These are phyloP conservation scores for Echinosophora koreensis DNA, from an alignment of 306 rosid species.

Conservation along the genomic window DNA sequence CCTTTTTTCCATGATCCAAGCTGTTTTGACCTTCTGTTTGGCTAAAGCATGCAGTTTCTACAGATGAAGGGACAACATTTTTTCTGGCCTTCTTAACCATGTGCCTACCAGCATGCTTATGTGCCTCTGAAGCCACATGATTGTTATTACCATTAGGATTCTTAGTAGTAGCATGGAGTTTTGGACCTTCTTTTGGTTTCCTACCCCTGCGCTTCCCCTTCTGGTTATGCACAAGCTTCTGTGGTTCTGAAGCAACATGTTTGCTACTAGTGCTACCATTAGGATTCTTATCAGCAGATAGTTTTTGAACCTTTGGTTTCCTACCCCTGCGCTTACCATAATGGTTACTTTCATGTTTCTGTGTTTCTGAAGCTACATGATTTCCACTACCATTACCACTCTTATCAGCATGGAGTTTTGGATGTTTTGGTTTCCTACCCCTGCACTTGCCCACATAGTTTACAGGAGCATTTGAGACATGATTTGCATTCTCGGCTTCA, in stretches of 20 bases:
- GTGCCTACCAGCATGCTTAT: background rate
- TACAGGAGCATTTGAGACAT: background rate
- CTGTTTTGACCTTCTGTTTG: background rate
- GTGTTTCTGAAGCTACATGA: no score
- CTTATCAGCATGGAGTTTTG: background rate
- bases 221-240: background rate
- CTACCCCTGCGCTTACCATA: conserved; percentile 7
- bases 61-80: background rate
- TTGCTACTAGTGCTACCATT: background rate
- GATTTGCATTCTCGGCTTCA: background rate
- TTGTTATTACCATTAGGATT: background rate
- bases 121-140: background rate
- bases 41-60: conserved; percentile 13
- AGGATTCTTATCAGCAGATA: background rate
- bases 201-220: conserved; percentile 20
- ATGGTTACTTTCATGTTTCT: background rate
- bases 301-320: background rate
- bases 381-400: background rate
- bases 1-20: background rate
- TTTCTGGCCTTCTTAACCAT: background rate
- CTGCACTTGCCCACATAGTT: background rate
- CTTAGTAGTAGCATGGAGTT: background rate
- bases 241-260: background rate
- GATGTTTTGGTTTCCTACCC: background rate
- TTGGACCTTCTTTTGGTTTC: conserved; percentile 21